Percentiles rank a stretch among this genome's conserved stretches.
phyloP scores from a whole-genome alignment of 257 asterid genomes.

The Ehretia macrophylla region DNA sequence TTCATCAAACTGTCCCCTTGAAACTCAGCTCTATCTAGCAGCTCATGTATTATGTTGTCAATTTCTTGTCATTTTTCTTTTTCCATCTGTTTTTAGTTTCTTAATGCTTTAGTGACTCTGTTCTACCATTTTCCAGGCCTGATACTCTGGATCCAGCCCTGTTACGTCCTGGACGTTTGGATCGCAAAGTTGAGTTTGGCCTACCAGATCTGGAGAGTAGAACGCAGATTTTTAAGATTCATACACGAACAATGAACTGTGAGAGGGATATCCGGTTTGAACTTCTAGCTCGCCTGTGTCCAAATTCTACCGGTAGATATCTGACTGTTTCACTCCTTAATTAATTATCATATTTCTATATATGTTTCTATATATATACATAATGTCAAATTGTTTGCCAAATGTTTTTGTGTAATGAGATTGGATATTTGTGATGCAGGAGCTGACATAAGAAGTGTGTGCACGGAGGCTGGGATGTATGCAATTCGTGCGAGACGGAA shows the following conservation, averaged over 20 bases:
- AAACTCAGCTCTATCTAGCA: background rate
- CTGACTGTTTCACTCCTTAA: too few relatives aligned
- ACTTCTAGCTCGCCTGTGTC: slow-evolving; percentile 90
- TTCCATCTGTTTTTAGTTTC: too few relatives aligned
- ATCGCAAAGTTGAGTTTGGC: slow-evolving; percentile 95
- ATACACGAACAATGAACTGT: slow-evolving; percentile 80
- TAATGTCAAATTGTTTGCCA: too few relatives aligned
- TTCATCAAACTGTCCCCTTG: background rate
- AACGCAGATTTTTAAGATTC: slow-evolving; percentile 76
- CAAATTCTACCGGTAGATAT: slow-evolving; percentile 78
- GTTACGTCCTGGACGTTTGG: slow-evolving; percentile 88
- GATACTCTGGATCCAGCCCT: slow-evolving; percentile 97
- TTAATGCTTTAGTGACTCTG: background rate
- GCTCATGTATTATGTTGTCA: too few relatives aligned
- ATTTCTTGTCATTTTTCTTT: background rate
- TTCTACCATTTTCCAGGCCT: slow-evolving; percentile 45
- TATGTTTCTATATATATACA: too few relatives aligned
- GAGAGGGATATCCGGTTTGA: slow-evolving; percentile 77
- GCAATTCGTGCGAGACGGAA: slow-evolving; percentile 91
- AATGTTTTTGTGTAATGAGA: background rate
- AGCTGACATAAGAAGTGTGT: slow-evolving; percentile 90
- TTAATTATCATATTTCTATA: too few relatives aligned
- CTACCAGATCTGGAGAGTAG: slow-evolving; percentile 86
- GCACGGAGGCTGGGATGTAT: slow-evolving; percentile 96
- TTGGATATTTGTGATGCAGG: slow-evolving; percentile 34